Conservation (phyloP, 257 asterid species). For the Cruciata laevipes region DNA sequence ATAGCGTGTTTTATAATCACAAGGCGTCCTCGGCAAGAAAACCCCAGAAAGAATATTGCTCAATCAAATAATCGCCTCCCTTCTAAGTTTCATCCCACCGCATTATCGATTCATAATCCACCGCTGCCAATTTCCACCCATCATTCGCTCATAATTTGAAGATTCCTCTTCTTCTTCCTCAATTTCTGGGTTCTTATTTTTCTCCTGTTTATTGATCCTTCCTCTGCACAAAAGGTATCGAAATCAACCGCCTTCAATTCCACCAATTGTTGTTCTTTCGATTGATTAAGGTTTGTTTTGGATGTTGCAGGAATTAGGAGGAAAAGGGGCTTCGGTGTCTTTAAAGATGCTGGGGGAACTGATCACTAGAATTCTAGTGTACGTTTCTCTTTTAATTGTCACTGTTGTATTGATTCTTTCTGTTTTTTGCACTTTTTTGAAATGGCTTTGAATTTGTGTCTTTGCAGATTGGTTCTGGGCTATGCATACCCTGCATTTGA, state of each 20-base stretch:
- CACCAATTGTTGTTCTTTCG: background rate
- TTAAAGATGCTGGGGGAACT: constrained; percentile 68
- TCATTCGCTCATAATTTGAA: background rate
- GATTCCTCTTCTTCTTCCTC: constrained; percentile 8
- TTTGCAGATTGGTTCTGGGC: constrained; percentile 66
- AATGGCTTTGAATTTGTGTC: background rate
- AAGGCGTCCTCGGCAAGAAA: constrained; percentile 69
- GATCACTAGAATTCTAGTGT: constrained; percentile 55
- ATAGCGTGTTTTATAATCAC: constrained; percentile 28
- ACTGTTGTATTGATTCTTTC: constrained; percentile 22
- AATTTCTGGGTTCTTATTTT: constrained; percentile 1
- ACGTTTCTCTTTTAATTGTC: constrained; percentile 17
- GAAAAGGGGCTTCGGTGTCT: constrained; percentile 16
- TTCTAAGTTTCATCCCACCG: constrained; percentile 26
- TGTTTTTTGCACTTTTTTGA: constrained; percentile 15
- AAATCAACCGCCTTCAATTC: background rate
- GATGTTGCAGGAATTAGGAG: constrained; percentile 18
- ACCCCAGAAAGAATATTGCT: constrained; percentile 15
- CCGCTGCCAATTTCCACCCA: constrained; percentile 1
- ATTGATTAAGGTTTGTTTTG: background rate
- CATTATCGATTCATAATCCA: too few species aligned
- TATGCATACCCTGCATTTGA: constrained; percentile 91
- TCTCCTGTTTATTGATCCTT: constrained; percentile 19
- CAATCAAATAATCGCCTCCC: constrained; percentile 15
- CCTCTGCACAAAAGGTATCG: constrained; percentile 8